Evolutionary conservation across 306 rosid genomes (phyloP), one percentile per base, ranked within the genome.

Genomic region (Quercus ilex): DNA sequence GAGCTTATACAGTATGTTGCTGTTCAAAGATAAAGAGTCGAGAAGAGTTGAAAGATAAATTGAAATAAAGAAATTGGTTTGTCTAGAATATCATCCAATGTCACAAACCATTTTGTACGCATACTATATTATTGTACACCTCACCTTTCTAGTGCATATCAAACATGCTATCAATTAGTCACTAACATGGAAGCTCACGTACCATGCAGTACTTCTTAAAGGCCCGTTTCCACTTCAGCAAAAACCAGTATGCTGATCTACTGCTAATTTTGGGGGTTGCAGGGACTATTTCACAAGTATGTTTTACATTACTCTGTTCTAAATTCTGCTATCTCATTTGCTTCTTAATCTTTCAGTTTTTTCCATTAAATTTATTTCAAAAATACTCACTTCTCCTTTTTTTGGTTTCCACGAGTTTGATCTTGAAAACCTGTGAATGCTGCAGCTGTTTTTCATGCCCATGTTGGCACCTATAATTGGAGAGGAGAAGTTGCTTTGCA

Each of bases 171-270:
- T 11, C 33, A 25, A 25, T 8, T 41, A 60, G 26, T 25, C 41
- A 63, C 8, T 63, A 13, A 63, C 38, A 26, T 5, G 17, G 20
- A 63, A 30, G 51, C 73, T 85, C 20, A 1, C 35, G 41, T 74
- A 10, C 28, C 35, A n/a, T 91, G 91, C 97, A 95, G 99, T 95
- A 91, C 69, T 93, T 75, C 87, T 81, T 92, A 49, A 95, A 89
- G 90, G 99, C 99, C 23, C 94, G 96, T 13, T 95, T 92, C 81
- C 92, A 88, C 60, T 95, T 85, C 88, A 80, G 75, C 79, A 95
- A 91, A 80, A 80, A 89, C 83, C 96, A 95, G 85, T 93, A 79
- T 68, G 98, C 99, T 19, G 98, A 91, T 86, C 55, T 93, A 79
- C 53, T 95, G 92, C 87, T 95, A 70, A 82, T 91, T 56, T 3